Base-by-base conservation (phyloP, 1,284 basidiomycete genomes). In the Microbotryum silenes-acaulis region DNA sequence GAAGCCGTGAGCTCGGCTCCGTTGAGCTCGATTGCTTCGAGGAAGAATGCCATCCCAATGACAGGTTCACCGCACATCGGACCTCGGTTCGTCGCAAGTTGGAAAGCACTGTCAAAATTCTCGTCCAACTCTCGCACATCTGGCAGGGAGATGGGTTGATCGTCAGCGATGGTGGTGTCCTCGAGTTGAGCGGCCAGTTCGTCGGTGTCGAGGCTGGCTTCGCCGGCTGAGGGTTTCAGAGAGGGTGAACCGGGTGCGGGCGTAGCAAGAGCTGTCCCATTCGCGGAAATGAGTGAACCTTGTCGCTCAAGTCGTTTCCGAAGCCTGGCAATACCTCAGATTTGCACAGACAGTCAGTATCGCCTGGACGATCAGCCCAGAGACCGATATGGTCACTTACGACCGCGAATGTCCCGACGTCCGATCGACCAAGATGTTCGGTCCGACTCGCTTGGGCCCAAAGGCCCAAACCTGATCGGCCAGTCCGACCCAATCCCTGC, bases 21-120 rank as follows among this genome's bases (percentile, higher is more conserved):
- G 50, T 74, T 66, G 21, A 93, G 77, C 46, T 82, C 79, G 12
- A 93, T 74, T 21, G 77, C 78, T 74, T 97, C 91, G 3, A 99
- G 81, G 67, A 94, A 88, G 77, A 88, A 98, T 0, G 87, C 91
- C 78, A 98, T 79, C 0, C 94, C 96, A 65, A 94, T 87, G 20
- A 97, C 85, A 1, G 96, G 96, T 74, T 99, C 96, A 8, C 87
- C 88, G 69, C 96, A 98, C 27, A 98, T 76, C 8, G 96, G 96
- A 0, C 96, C 96, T 75, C 93, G 89, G 72, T 89, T 87, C 0
- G 87, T 89, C 4, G 93, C 92, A 51, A 97, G 82, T 77, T 97
- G 93, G 78, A 98, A 99, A 2, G 93, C 96, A 3, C 86, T 87
- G 74, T 97, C 93, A 51, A 98, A 80, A 64, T 86, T 81, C 62